Conservation (phyloP, 495 filamentous ascomycete genomes). For the Penicillium herquei region DNA sequence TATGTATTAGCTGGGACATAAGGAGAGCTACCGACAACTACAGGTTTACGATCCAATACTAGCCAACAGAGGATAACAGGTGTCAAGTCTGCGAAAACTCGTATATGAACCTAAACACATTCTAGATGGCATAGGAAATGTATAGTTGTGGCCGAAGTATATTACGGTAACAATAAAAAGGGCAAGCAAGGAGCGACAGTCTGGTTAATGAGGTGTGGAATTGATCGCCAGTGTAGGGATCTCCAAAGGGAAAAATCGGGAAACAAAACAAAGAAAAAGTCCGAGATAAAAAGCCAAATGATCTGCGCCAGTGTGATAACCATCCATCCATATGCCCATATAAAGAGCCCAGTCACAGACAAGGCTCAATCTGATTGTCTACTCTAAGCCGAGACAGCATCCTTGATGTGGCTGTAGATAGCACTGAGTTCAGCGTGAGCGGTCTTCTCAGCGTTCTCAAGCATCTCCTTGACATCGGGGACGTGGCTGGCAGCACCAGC, state of each 20-base stretch:
- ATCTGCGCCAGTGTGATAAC: slow-evolving; percentile 35
- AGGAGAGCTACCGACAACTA: too few relatives aligned
- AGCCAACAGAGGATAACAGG: neutral
- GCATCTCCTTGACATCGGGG: slow-evolving; percentile 30
- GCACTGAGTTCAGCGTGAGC: slow-evolving; percentile 39
- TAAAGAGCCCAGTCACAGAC: slow-evolving; percentile 21
- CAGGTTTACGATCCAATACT: neutral
- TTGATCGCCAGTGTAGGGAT: slow-evolving; percentile 14
- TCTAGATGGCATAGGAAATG: slow-evolving; percentile 30
- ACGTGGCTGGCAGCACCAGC: slow-evolving; percentile 18
- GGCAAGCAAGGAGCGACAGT: slow-evolving; percentile 17
- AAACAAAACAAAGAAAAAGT: slow-evolving; percentile 13
- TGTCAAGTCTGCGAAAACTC: neutral
- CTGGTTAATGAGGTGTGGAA: slow-evolving; percentile 16
- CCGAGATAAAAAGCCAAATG: slow-evolving; percentile 20
- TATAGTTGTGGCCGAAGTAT: slow-evolving; percentile 30
- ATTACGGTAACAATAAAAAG: slow-evolving; percentile 29
- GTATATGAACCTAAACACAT: slow-evolving; percentile 11
- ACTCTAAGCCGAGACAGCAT: slow-evolving; percentile 40
- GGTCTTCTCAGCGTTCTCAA: slow-evolving; percentile 38
- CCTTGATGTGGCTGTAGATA: slow-evolving; percentile 49
- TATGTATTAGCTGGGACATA: too few relatives aligned
- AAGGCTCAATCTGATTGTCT: slow-evolving; percentile 13
- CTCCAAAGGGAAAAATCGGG: slow-evolving; percentile 12
- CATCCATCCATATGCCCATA: slow-evolving; percentile 31